A percentile compares a stretch with the other conserved stretches of the same genome.
Evolutionary conservation across 202 grass and related monocot species (phyloP).

Genomic region (Zizania palustris): DNA sequence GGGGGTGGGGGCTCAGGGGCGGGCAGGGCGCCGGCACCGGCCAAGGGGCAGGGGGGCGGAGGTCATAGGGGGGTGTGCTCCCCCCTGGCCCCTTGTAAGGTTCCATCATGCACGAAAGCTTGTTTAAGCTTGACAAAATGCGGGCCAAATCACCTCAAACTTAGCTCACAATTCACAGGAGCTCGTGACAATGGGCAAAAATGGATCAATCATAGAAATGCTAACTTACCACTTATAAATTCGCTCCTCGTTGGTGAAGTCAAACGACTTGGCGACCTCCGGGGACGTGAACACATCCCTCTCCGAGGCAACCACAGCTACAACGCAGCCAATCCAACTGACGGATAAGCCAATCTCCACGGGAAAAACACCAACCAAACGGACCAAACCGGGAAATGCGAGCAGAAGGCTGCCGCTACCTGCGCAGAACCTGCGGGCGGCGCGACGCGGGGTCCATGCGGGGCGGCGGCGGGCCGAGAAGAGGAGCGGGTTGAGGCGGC

Average conservation of each 20-base stretch:
- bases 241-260: constrained; percentile 86
- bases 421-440: constrained; percentile 66
- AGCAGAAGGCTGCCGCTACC: constrained; percentile 31
- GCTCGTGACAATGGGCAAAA: neutral
- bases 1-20: too few species aligned
- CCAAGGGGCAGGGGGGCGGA: too few species aligned
- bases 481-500: constrained; percentile 62
- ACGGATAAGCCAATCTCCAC: neutral
- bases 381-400: neutral
- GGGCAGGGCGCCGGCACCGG: too few species aligned
- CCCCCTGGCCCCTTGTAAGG: neutral
- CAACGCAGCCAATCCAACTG: constrained; percentile 24
- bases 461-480: constrained; percentile 49
- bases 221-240: constrained; percentile 89
- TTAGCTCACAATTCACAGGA: neutral
- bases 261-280: constrained; percentile 74
- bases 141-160: neutral
- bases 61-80: too few species aligned
- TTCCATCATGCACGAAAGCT: neutral
- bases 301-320: constrained; percentile 62
- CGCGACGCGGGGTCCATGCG: constrained; percentile 43
- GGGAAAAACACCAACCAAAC: neutral
- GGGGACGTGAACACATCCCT: constrained; percentile 83
- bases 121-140: constrained; percentile 2
- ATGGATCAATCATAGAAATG: neutral